These are phyloP conservation scores for Grosmannia serpens DNA, from an alignment of 2,329 filamentous ascomycete genomes.

Conservation along the genomic window DNA sequence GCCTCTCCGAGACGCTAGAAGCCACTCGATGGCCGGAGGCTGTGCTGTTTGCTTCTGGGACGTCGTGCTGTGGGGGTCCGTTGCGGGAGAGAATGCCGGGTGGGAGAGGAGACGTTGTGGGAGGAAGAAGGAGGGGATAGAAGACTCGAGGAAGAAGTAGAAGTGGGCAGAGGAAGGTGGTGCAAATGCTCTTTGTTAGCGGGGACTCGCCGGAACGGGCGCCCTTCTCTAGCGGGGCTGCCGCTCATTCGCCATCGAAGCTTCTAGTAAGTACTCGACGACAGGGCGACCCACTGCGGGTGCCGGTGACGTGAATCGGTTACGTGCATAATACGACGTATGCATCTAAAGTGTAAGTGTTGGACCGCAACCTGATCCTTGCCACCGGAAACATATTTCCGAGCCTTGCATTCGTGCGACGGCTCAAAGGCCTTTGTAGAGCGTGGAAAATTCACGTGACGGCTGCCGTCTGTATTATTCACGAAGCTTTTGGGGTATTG, in stretches of 20 bases:
- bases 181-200: not conserved
- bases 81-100: not conserved
- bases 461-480: no score
- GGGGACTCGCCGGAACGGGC: not conserved
- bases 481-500: no score
- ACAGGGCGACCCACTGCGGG: not conserved
- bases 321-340: not conserved
- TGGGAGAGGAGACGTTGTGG: no score
- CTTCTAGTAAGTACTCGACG: not conserved
- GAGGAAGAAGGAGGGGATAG: not conserved
- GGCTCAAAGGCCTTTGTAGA: no score
- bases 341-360: no score
- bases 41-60: not conserved
- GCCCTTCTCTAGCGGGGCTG: not conserved
- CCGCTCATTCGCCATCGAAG: not conserved
- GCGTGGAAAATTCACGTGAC: no score
- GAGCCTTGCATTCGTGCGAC: no score
- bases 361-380: no score
- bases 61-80: not conserved
- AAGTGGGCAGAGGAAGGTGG: slow-evolving; percentile 3
- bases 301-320: not conserved
- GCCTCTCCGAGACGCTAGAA: not conserved
- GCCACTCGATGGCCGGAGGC: not conserved
- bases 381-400: no score
- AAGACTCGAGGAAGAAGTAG: not conserved